phyloP scores from a whole-genome alignment of 106 monocot genomes.

The Apostasia shenzhenica region DNA sequence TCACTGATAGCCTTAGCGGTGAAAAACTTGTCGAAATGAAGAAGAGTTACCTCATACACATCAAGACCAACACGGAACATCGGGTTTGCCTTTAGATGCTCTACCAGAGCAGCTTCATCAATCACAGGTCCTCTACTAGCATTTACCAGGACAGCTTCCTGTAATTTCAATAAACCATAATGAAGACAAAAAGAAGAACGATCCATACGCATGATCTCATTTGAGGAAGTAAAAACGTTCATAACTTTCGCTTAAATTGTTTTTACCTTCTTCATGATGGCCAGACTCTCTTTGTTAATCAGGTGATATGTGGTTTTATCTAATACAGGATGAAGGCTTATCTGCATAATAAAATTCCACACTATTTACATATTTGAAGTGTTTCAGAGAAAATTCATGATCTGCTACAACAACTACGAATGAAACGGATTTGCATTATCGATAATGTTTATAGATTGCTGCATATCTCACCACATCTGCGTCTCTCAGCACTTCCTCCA shows the following conservation, averaged over 20 bases:
- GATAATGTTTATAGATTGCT: too few relatives aligned
- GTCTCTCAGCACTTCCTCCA: slow-evolving; percentile 94
- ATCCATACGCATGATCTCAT: too few relatives aligned
- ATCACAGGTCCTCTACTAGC: slow-evolving; percentile 97
- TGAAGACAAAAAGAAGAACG: too few relatives aligned
- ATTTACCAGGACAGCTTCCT: slow-evolving; percentile 98
- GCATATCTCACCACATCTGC: slow-evolving; percentile 72
- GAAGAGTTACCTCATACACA: slow-evolving; percentile 85
- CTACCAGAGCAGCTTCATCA: slow-evolving; percentile 89
- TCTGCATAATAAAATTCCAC: slow-evolving; percentile 33
- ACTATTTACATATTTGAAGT: neutral
- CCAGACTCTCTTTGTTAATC: slow-evolving; percentile 87
- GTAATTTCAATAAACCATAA: neutral
- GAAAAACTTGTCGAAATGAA: neutral
- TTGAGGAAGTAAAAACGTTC: neutral
- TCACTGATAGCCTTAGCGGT: neutral
- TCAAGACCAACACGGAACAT: slow-evolving; percentile 98
- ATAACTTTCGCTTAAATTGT: neutral
- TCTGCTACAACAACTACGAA: too few relatives aligned
- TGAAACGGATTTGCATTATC: too few relatives aligned
- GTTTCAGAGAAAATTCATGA: too few relatives aligned
- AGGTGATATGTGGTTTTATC: slow-evolving; percentile 99
- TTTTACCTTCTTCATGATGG: slow-evolving; percentile 95
- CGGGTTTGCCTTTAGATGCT: slow-evolving; percentile 87
- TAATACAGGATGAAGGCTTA: slow-evolving; percentile 93